These are phyloP conservation scores for Rhizophagus clarus DNA, from an alignment of 192 early-diverging fungal species.

Conservation along the genomic window DNA sequence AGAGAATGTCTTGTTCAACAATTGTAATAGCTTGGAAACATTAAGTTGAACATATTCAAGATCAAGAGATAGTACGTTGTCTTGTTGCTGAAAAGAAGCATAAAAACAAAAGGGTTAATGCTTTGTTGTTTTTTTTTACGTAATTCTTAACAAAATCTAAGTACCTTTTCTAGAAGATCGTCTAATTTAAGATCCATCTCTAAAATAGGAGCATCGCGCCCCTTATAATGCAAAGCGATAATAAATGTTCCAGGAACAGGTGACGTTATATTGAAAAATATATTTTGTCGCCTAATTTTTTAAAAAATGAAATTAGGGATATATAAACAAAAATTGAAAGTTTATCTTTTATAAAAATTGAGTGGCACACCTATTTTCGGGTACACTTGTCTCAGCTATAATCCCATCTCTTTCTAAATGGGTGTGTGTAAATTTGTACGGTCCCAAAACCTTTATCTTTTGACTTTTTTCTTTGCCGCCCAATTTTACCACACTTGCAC, in stretches of 20 bases:
- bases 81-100: conserved; percentile 73
- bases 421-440: conserved; percentile 83
- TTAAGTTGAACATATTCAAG: conserved; percentile 92
- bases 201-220: conserved; percentile 88
- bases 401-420: conserved; percentile 90
- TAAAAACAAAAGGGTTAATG: background rate
- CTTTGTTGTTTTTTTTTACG: background rate
- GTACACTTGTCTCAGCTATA: conserved; percentile 88
- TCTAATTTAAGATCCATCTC: conserved; percentile 96
- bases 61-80: conserved; percentile 83
- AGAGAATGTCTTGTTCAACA: conserved; percentile 85
- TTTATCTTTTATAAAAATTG: background rate
- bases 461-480: conserved; percentile 48
- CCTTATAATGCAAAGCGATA: conserved; percentile 88
- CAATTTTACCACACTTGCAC: conserved; percentile 63
- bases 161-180: conserved; percentile 76
- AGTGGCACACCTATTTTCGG: conserved; percentile 72
- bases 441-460: conserved; percentile 59
- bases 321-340: background rate
- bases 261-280: conserved; percentile 88
- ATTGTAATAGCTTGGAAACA: conserved; percentile 73
- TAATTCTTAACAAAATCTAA: background rate
- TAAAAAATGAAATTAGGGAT: background rate
- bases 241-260: conserved; percentile 89
- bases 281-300: conserved; percentile 64